Evolutionary conservation across 305 asterid genomes (phyloP).

Genomic region (Fraxinus floribunda): DNA sequence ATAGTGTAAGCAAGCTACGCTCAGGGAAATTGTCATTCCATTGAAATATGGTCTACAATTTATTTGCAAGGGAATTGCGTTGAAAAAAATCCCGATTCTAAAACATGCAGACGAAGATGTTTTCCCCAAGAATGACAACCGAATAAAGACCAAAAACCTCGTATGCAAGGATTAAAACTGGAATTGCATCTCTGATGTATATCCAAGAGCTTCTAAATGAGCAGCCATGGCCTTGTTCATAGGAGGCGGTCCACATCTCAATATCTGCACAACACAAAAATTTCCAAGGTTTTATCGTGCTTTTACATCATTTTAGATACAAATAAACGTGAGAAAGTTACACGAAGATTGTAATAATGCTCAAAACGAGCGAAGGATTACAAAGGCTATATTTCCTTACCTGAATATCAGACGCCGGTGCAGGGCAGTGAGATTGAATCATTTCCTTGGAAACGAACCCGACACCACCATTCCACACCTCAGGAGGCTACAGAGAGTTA

Average conservation of each 20-base stretch:
- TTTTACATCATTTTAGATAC: not conserved
- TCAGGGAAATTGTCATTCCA: not conserved
- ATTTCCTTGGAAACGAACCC: conserved; percentile 92
- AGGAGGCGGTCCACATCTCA: conserved; percentile 65
- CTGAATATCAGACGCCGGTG: conserved; percentile 77
- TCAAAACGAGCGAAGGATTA: not conserved
- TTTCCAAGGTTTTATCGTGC: not conserved
- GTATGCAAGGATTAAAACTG: conserved; percentile 31
- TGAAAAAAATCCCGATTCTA: not conserved
- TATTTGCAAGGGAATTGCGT: not conserved
- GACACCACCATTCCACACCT: conserved; percentile 80
- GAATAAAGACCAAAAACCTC: not conserved
- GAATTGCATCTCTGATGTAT: conserved; percentile 54
- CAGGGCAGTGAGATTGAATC: conserved; percentile 76
- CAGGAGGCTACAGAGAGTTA: conserved; percentile 66
- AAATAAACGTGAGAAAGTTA: not conserved
- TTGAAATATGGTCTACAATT: not conserved
- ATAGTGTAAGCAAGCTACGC: not conserved
- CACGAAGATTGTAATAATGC: not conserved
- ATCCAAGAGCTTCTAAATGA: conserved; percentile 53
- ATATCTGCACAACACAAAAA: conserved; percentile 34
- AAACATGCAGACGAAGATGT: not conserved
- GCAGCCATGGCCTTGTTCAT: conserved; percentile 72
- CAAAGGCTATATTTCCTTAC: conserved; percentile 25
- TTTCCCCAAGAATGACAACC: not conserved